phyloP scores from a whole-genome alignment of 2,329 filamentous ascomycete genomes.

The Fusarium chlamydosporum region DNA sequence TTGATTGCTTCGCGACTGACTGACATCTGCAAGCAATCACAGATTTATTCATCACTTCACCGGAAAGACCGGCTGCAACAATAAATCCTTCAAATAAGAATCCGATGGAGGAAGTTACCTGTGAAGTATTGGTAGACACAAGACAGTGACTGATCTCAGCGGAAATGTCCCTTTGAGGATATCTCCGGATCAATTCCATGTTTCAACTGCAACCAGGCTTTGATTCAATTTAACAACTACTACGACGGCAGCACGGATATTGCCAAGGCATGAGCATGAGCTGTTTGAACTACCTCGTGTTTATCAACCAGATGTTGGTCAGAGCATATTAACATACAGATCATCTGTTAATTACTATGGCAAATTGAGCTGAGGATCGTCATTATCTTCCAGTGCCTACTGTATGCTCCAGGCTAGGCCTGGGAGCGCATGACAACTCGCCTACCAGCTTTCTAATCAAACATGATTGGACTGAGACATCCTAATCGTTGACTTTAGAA shows the following conservation, averaged over 20 bases:
- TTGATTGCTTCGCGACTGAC: not conserved
- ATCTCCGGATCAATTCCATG: conserved; percentile 29
- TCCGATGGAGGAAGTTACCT: conserved; percentile 16
- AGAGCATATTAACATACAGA: conserved; percentile 12
- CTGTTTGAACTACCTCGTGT: conserved; percentile 17
- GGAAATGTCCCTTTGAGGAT: conserved; percentile 19
- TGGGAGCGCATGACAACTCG: conserved; percentile 20
- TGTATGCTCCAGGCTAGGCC: not conserved
- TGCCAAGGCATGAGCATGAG: conserved; percentile 23
- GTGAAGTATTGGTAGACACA: not conserved
- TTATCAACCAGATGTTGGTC: not conserved
- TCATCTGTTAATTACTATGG: conserved; percentile 19
- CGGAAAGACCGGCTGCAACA: conserved; percentile 1
- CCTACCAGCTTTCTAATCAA: conserved; percentile 8
- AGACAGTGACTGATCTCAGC: conserved; percentile 24
- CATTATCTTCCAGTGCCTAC: conserved; percentile 6
- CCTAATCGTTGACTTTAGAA: conserved; percentile 28
- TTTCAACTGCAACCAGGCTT: conserved; percentile 26
- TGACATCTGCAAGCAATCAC: conserved; percentile 3
- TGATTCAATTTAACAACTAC: conserved; percentile 2
- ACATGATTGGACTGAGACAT: conserved; percentile 28
- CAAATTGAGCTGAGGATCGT: conserved; percentile 29
- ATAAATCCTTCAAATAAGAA: conserved; percentile 7
- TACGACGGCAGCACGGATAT: conserved; percentile 12
- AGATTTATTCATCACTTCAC: not conserved